Evolutionary conservation across 805 yeast species (phyloP), one percentile per base, ranked within the genome.

Genomic region (Wickerhamiella shivajii): DNA sequence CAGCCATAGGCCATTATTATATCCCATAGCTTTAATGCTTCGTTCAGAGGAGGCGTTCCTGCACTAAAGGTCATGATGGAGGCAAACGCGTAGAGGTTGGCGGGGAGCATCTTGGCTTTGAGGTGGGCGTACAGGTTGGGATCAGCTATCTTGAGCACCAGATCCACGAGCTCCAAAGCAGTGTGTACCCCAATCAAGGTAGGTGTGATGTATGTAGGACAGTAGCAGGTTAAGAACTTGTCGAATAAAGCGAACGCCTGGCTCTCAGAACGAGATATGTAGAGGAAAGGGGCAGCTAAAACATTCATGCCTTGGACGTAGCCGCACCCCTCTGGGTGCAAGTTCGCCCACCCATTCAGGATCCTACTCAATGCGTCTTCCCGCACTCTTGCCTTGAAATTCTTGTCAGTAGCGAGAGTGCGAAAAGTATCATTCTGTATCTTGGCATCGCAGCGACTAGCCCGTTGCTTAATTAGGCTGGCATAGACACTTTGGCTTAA

Each of bases 291-390:
- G 0, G 93, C 95, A 16, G 77, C 66, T 15, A 84, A 53, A 0
- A 84, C 83, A 50, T 84, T 84, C 77, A 85, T 71, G 2, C 95
- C 95, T 51, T 84, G 95, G n/a, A 84, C 94, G 28, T 49, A 47
- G 24, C 41, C 29, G 5, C 24, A 25, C 27, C 19, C 36, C 17
- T 4, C 34, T 9, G 39, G 33, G 18, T 35, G 66, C 54, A 52
- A 71, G 55, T 3, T 39, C 3, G 92, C 92, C 48, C 71, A 67
- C n/a, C 78, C 73, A 20, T 79, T 76, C 17, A 84, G 61, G 3
- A 83, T 58, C 28, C 95, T 56, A 7, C 76, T 64, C 27, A 84
- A 55, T 1, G 78, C 57, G 3, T 67, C 71, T 46, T 81, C 93
- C n/a, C 70, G 53, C 2, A 83, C 93, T 35, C 65, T 66, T 30